These are phyloP conservation scores for Brasenia schreberi DNA, from an alignment of 164 flowering plant genomes.

Conservation along the genomic window DNA sequence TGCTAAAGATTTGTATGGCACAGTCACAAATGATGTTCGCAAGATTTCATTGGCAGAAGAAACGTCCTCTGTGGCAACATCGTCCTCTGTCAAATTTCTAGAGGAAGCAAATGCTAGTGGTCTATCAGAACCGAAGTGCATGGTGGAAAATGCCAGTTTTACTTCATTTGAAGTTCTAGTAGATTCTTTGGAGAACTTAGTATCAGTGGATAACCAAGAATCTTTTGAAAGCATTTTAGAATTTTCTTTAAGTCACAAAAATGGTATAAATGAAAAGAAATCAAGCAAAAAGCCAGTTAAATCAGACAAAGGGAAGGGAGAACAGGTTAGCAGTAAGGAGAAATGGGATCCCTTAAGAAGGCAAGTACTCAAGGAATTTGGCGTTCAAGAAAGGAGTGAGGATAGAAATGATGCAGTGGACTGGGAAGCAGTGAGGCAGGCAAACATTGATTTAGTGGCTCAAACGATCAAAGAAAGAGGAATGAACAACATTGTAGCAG, in stretches of 20 bases:
- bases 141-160: too few relatives aligned
- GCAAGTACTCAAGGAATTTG: slow-evolving; percentile 21
- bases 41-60: too few relatives aligned
- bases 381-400: slow-evolving; percentile 22
- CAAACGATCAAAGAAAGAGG: slow-evolving; percentile 53
- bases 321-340: slow-evolving; percentile 22
- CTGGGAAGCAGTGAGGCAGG: slow-evolving; percentile 62
- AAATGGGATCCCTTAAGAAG: slow-evolving; percentile 75
- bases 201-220: slow-evolving; percentile 2
- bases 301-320: slow-evolving; percentile 14
- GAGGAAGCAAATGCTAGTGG: too few relatives aligned
- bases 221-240: slow-evolving; percentile 1
- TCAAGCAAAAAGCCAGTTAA: slow-evolving; percentile 12
- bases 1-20: neutral
- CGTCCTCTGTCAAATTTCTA: too few relatives aligned
- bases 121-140: too few relatives aligned
- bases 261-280: slow-evolving; percentile 6
- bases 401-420: slow-evolving; percentile 53
- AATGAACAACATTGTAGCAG: slow-evolving; percentile 50
- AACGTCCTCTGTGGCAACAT: too few relatives aligned
- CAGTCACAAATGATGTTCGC: neutral
- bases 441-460: slow-evolving; percentile 41
- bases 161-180: too few relatives aligned
- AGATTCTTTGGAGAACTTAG: neutral
- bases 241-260: slow-evolving; percentile 6